These are phyloP conservation scores for Pneumocystis carinii DNA, from an alignment of 1,139 yeast species.

Conservation along the genomic window DNA sequence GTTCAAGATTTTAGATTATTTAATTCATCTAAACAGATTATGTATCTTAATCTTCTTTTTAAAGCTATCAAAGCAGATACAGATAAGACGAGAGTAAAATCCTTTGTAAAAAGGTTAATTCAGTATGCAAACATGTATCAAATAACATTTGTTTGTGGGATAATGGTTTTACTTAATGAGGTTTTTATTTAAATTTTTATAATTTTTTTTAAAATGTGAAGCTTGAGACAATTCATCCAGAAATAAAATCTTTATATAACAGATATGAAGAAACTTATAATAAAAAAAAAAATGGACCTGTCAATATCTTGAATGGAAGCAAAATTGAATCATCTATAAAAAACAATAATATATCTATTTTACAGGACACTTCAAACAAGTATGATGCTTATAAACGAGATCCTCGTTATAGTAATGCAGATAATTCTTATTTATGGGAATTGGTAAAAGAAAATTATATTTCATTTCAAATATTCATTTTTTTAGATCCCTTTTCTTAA, in stretches of 20 bases:
- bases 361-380: background rate
- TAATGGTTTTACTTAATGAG: conserved; percentile 61
- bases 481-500: conserved; percentile 38
- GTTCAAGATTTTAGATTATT: conserved; percentile 72
- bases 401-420: conserved; percentile 76
- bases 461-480: conserved; percentile 18
- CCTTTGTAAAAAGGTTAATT: conserved; percentile 79
- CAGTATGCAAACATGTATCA: conserved; percentile 66
- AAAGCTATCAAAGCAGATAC: conserved; percentile 66
- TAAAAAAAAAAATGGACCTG: conserved; percentile 15
- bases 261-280: conserved; percentile 21
- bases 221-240: conserved; percentile 40
- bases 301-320: conserved; percentile 25
- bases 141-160: conserved; percentile 56
- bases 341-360: background rate
- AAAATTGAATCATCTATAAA: conserved; percentile 15
- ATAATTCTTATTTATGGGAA: conserved; percentile 76
- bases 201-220: background rate
- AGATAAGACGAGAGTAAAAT: conserved; percentile 53
- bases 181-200: conserved; percentile 4
- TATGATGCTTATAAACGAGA: conserved; percentile 87
- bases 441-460: conserved; percentile 10
- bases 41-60: conserved; percentile 71
- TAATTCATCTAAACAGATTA: conserved; percentile 73
- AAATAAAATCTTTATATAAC: conserved; percentile 34